Conservation (phyloP, 164 flowering plant genomes). For the grape (Vitis vinifera) region DNA sequence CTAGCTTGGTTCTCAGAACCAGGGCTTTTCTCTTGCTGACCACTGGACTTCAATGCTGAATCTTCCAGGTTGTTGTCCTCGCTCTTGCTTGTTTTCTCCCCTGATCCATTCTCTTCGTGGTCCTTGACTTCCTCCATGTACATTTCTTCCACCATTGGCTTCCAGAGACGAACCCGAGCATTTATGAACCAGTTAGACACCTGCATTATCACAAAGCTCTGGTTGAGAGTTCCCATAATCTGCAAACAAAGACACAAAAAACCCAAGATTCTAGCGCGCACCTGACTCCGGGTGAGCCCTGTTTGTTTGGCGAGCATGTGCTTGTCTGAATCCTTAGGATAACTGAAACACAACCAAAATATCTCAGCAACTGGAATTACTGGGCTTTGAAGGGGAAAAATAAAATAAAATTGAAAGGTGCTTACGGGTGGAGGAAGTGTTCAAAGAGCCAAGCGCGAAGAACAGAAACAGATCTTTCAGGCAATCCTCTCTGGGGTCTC, state of each 20-base stretch:
- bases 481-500: constrained; percentile 98
- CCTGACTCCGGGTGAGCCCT: constrained; percentile 97
- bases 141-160: constrained; percentile 99
- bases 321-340: constrained; percentile 97
- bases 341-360: constrained; percentile 48
- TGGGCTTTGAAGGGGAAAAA: neutral
- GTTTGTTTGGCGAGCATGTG: constrained; percentile 93
- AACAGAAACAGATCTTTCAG: constrained; percentile 92
- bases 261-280: constrained; percentile 10
- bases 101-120: constrained; percentile 56
- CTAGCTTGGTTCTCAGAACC: constrained; percentile 24
- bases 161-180: constrained; percentile 97
- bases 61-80: constrained; percentile 43
- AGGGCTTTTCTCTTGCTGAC: constrained; percentile 37
- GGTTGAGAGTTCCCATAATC: neutral
- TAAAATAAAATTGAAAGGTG: neutral
- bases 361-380: neutral
- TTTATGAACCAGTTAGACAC: constrained; percentile 99
- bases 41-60: constrained; percentile 37
- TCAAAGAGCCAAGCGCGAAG: constrained; percentile 99
- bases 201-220: constrained; percentile 32
- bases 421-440: constrained; percentile 98
- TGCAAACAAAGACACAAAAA: neutral
- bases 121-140: constrained; percentile 85
- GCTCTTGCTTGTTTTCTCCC: constrained; percentile 47